phyloP scores from a whole-genome alignment of 805 yeast species.

The Candida mattraensis region DNA sequence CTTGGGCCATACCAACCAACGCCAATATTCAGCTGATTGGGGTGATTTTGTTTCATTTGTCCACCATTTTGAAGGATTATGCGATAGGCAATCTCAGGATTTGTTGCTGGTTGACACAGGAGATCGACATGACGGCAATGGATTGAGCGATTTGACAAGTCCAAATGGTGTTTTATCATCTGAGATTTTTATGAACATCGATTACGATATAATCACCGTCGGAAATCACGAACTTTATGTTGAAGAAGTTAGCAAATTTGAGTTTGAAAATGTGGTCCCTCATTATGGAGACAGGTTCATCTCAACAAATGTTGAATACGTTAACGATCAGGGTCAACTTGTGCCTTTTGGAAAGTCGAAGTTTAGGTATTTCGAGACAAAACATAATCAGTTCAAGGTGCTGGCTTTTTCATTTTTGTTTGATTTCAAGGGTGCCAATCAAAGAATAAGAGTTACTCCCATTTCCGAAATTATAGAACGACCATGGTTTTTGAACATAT shows the following conservation, averaged over 20 bases:
- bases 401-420: slow-evolving; percentile 79
- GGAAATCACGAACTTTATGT: slow-evolving; percentile 92
- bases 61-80: slow-evolving; percentile 41
- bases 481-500: slow-evolving; percentile 61
- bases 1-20: slow-evolving; percentile 82
- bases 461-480: slow-evolving; percentile 52
- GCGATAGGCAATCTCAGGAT: slow-evolving; percentile 48
- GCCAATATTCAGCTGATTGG: slow-evolving; percentile 82
- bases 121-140: slow-evolving; percentile 94
- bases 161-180: slow-evolving; percentile 71
- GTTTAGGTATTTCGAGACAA: slow-evolving; percentile 65
- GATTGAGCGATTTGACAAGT: slow-evolving; percentile 72
- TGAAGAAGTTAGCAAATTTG: slow-evolving; percentile 61
- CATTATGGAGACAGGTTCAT: slow-evolving; percentile 65
- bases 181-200: slow-evolving; percentile 58
- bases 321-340: slow-evolving; percentile 42
- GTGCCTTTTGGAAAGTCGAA: slow-evolving; percentile 67
- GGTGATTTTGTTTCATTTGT: slow-evolving; percentile 83
- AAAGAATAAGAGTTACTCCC: slow-evolving; percentile 62
- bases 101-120: slow-evolving; percentile 82
- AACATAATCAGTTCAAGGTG: slow-evolving; percentile 47
- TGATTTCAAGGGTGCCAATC: slow-evolving; percentile 63
- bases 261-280: slow-evolving; percentile 58
- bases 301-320: slow-evolving; percentile 68
- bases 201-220: slow-evolving; percentile 76